Evolutionary conservation across 164 flowering plant genomes (phyloP).

Genomic region (Liquidambar formosana): DNA sequence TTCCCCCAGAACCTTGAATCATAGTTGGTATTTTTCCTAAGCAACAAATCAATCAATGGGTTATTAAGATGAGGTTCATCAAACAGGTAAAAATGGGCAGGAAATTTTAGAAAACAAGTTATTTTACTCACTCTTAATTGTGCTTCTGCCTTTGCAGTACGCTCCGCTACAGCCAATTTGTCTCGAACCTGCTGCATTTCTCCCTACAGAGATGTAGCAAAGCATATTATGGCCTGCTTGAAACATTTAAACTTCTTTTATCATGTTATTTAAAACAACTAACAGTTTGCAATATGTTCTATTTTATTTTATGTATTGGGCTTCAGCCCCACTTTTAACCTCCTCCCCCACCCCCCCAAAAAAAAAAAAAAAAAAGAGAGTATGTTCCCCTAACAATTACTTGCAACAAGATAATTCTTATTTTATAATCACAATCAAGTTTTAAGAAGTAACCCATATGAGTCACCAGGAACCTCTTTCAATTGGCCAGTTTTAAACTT

Average conservation of each 20-base stretch:
- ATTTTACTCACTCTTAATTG: constrained; percentile 51
- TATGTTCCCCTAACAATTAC: too few species aligned
- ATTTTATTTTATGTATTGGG: too few species aligned
- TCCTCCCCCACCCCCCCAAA: too few species aligned
- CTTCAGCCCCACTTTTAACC: too few species aligned
- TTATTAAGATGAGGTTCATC: not conserved
- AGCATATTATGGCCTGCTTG: not conserved
- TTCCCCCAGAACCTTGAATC: constrained; percentile 76
- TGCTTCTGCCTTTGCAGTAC: constrained; percentile 76
- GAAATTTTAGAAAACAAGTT: not conserved
- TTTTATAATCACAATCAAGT: too few species aligned
- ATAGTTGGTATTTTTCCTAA: constrained; percentile 64
- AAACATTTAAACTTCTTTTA: not conserved
- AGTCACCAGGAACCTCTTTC: too few species aligned
- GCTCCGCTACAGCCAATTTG: constrained; percentile 63
- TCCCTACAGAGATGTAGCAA: constrained; percentile 39
- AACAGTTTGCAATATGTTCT: too few species aligned
- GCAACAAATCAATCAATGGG: not conserved
- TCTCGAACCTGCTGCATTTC: constrained; percentile 80
- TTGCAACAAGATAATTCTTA: too few species aligned
- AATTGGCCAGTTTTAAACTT: too few species aligned
- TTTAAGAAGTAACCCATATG: too few species aligned
- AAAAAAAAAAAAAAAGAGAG: too few species aligned
- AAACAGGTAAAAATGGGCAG: not conserved
- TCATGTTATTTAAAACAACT: too few species aligned